Evolutionary conservation across 495 filamentous ascomycete species (phyloP), one percentile per base, ranked within the genome.

Genomic region (Daldinia caldariorum): DNA sequence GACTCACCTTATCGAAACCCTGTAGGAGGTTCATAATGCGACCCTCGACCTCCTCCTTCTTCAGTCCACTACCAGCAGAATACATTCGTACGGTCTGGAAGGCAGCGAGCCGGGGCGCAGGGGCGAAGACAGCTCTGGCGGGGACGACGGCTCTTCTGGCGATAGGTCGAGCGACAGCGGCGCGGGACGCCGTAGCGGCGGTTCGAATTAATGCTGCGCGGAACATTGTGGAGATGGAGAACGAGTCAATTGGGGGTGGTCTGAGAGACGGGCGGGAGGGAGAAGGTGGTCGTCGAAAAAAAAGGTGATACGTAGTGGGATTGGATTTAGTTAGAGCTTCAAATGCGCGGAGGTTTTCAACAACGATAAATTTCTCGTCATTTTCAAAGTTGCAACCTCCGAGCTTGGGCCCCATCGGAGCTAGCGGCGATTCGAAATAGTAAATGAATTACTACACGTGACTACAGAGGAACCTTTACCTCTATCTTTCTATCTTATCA

Each of bases 1-100:
- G 67, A 76, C 90, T 73, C 80, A 97, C 95, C 91, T 99, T 99
- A 84, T 99, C 95, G 82, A 98, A 99, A 79, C 91, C 92, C 79
- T 91, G 90, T 79, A 99, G 81, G 63, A 99, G 85, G 83, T 91
- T 89, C 81, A 97, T 87, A 86, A 99, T 98, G 75, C 95, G 90
- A 55, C 91, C 91, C 81, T 97, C 91, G 63, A 97, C 90, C 80
- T 97, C 94, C 9, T 87, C 83, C 86, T 93, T 91, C 63, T 86
- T 82, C 47, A 97, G 83, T 47, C 88, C 90, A 62, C 89, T 89
- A 50, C 86, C 88, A 49, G 95, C 91, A 53, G 94, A 94, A 84
- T 99, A 99, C 83, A 87, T 90, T 78, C 95, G 86, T 73, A 91
- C 81, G 63, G 85, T 84, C 78, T 87, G 85, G 78, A 85, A 84